A percentile compares a stretch with the other conserved stretches of the same genome.
phyloP scores from a whole-genome alignment of 768 basidiomycete species.

The Suillus weaverae region DNA sequence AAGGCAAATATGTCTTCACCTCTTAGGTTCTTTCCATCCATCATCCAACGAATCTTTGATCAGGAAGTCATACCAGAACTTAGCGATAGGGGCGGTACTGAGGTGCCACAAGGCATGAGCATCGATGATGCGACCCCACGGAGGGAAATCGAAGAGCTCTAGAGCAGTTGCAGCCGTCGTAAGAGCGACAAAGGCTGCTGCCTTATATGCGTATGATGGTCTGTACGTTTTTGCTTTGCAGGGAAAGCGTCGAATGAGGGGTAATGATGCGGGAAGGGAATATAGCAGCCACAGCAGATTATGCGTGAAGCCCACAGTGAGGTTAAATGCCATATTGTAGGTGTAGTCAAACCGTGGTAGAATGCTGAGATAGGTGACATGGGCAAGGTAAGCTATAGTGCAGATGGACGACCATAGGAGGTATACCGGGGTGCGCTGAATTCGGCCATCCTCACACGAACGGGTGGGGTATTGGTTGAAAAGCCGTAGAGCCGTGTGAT shows the following conservation, averaged over 20 bases:
- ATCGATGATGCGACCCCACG: constrained; percentile 72
- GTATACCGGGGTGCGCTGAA: constrained; percentile 16
- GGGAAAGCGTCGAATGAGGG: constrained; percentile 56
- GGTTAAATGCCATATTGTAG: constrained; percentile 89
- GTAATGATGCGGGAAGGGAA: constrained; percentile 51
- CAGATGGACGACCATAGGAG: constrained; percentile 53
- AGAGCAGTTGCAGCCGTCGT: constrained; percentile 75
- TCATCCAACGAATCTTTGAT: constrained; percentile 68
- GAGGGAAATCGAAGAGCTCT: constrained; percentile 91
- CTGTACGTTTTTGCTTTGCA: constrained; percentile 55
- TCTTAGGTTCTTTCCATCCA: constrained; percentile 57
- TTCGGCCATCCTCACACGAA: constrained; percentile 23
- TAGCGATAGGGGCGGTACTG: constrained; percentile 73
- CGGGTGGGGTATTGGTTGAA: constrained; percentile 64
- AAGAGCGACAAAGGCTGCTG: constrained; percentile 60
- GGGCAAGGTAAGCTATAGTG: constrained; percentile 57
- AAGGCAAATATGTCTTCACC: constrained; percentile 17
- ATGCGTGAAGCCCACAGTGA: constrained; percentile 72
- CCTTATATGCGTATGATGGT: constrained; percentile 53
- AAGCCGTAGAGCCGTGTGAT: constrained; percentile 72
- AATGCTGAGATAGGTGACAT: constrained; percentile 76
- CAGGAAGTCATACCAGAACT: constrained; percentile 86
- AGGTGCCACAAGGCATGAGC: constrained; percentile 95
- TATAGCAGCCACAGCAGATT: constrained; percentile 83
- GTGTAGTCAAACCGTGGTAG: constrained; percentile 86